Evolutionary conservation across 768 basidiomycete species (phyloP).

Genomic region (Chiua virens): DNA sequence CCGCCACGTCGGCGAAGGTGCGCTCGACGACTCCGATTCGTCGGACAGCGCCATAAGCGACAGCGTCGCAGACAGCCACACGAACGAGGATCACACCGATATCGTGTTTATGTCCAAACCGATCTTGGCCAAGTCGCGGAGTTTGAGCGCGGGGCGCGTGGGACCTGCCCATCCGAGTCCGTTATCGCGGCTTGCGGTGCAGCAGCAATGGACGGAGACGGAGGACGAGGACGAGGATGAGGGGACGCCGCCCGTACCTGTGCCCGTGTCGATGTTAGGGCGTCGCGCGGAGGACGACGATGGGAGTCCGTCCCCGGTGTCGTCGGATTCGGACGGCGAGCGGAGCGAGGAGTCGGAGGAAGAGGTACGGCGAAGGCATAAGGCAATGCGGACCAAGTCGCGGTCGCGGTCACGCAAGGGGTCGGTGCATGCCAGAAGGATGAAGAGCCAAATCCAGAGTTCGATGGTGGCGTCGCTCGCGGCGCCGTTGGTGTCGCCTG

Average conservation of each 20-base stretch:
- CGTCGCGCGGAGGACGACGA: slow-evolving; percentile 45
- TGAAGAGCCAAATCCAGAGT: slow-evolving; percentile 54
- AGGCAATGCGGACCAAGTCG: slow-evolving; percentile 26
- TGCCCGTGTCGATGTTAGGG: neutral
- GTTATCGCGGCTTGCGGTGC: slow-evolving; percentile 56
- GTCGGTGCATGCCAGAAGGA: slow-evolving; percentile 17
- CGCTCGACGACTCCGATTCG: slow-evolving; percentile 76
- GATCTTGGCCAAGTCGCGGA: slow-evolving; percentile 40
- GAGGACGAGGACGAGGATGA: slow-evolving; percentile 57
- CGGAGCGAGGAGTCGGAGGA: slow-evolving; percentile 33
- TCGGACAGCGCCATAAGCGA: slow-evolving; percentile 34
- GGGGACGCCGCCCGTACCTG: slow-evolving; percentile 4
- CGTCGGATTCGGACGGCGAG: slow-evolving; percentile 61
- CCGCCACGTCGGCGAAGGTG: slow-evolving; percentile 73
- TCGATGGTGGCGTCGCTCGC: slow-evolving; percentile 66
- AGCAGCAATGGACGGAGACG: slow-evolving; percentile 55
- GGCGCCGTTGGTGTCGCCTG: too few relatives aligned
- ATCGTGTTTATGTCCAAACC: slow-evolving; percentile 20
- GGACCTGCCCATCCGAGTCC: slow-evolving; percentile 59
- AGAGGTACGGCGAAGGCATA: neutral
- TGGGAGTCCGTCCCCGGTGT: slow-evolving; percentile 56
- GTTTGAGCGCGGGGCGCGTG: slow-evolving; percentile 20
- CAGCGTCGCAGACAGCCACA: slow-evolving; percentile 14
- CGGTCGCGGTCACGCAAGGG: slow-evolving; percentile 32
- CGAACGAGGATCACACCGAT: slow-evolving; percentile 36